phyloP scores from a whole-genome alignment of 345 rosid species.

The Erucastrum elatum region DNA sequence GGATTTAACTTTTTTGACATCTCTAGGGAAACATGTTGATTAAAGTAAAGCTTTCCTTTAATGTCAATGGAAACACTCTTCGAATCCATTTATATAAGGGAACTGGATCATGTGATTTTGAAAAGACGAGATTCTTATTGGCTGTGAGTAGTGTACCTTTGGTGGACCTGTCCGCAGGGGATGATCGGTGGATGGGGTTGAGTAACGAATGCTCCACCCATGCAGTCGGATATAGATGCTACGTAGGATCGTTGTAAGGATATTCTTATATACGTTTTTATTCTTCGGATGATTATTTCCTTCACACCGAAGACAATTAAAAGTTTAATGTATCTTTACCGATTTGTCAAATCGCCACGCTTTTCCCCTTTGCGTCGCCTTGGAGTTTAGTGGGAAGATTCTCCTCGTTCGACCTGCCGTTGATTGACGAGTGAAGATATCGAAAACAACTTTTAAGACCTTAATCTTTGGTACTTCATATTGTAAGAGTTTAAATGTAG shows the following conservation, averaged over 20 bases:
- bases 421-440: not conserved
- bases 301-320: conserved; percentile 6
- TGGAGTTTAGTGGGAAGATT: conserved; percentile 25
- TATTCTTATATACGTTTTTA: conserved; percentile 20
- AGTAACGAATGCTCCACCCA: conserved; percentile 26
- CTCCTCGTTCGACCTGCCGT: not conserved
- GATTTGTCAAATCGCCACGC: conserved; percentile 20
- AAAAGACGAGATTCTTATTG: conserved; percentile 2
- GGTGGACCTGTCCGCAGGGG: conserved; percentile 12
- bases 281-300: conserved; percentile 15
- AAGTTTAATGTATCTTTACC: not conserved
- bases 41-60: conserved; percentile 14
- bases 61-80: conserved; percentile 15
- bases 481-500: not conserved
- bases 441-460: not conserved
- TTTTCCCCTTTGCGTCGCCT: conserved; percentile 29
- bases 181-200: conserved; percentile 29
- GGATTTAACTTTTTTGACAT: not conserved
- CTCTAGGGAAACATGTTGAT: not conserved
- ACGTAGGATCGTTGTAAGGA: conserved; percentile 29
- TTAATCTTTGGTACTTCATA: not conserved
- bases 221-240: conserved; percentile 23
- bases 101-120: not conserved
- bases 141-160: not conserved
- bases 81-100: conserved; percentile 16